Percentiles rank a stretch among this genome's conserved stretches.
phyloP scores from a whole-genome alignment of 2,329 filamentous ascomycete genomes.

The Pseudogymnoascus sp. region DNA sequence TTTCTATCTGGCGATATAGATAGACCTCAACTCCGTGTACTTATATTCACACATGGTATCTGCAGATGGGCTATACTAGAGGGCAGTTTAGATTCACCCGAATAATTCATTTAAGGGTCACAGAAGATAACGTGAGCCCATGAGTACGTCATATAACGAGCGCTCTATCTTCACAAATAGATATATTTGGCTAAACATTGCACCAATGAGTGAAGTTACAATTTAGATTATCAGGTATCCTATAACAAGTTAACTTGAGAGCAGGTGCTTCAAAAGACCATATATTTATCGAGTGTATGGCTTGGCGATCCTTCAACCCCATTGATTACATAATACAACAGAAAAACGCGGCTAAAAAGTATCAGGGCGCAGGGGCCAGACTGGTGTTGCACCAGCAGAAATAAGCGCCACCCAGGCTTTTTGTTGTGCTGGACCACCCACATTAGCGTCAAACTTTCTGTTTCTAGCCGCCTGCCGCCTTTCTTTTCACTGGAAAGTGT shows the following conservation, averaged over 20 bases:
- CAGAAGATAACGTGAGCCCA: not conserved
- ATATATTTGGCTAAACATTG: not conserved
- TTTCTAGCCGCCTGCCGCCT: conserved; percentile 5
- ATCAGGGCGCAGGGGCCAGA: not conserved
- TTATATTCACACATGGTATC: not conserved
- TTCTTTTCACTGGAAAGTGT: conserved; percentile 6
- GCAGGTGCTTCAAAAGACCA: not conserved
- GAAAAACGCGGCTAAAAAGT: conserved; percentile 5
- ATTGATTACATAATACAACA: not conserved
- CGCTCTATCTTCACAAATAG: not conserved
- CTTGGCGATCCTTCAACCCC: not conserved
- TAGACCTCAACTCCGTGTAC: not conserved
- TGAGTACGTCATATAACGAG: not conserved
- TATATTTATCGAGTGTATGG: not conserved
- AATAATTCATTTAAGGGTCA: not conserved
- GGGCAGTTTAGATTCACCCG: not conserved
- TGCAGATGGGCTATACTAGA: not conserved
- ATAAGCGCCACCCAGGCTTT: not conserved
- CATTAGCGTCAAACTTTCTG: conserved; percentile 8
- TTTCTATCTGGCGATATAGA: not conserved
- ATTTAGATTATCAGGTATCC: not conserved
- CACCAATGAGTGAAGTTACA: not conserved
- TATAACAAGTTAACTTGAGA: not conserved
- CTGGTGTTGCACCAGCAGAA: conserved; percentile 4
- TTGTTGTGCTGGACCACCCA: conserved; percentile 4